Evolutionary conservation across 441 rosid genomes (phyloP).

Genomic region (Populus hybrid): DNA sequence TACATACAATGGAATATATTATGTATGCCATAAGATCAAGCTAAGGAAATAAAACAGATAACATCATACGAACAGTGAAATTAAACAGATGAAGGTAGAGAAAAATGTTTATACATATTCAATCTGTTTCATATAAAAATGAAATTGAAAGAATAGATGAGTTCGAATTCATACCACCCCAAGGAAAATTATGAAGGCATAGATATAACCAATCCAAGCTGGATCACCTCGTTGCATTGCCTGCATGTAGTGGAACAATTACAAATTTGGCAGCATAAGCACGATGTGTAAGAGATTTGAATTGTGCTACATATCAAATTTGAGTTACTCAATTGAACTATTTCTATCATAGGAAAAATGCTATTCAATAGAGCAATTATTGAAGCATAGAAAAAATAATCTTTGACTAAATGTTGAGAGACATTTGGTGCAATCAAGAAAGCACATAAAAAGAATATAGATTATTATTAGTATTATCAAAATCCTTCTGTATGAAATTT

Average conservation of each 20-base stretch:
- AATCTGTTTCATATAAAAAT: neutral
- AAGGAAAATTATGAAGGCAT: slow-evolving; percentile 75
- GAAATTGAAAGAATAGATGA: slow-evolving; percentile 3
- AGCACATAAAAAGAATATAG: neutral
- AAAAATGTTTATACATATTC: neutral
- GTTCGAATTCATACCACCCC: slow-evolving; percentile 68
- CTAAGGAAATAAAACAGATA: neutral
- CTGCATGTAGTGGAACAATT: slow-evolving; percentile 38
- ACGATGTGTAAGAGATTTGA: neutral
- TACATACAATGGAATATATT: neutral
- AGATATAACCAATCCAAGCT: slow-evolving; percentile 78
- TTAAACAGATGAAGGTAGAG: neutral
- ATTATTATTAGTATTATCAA: neutral
- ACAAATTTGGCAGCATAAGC: slow-evolving; percentile 8
- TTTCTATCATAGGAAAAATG: neutral
- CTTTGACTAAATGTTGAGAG: neutral
- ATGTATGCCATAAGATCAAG: neutral
- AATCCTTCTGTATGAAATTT: neutral
- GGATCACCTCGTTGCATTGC: slow-evolving; percentile 95
- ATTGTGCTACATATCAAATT: neutral
- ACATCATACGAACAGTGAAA: neutral
- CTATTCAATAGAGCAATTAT: neutral
- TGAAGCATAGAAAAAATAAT: neutral
- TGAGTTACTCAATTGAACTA: neutral
- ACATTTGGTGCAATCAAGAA: neutral